These are phyloP conservation scores for Colletotrichum zoysiae DNA, from an alignment of 2,329 filamentous ascomycete genomes.

Conservation along the genomic window DNA sequence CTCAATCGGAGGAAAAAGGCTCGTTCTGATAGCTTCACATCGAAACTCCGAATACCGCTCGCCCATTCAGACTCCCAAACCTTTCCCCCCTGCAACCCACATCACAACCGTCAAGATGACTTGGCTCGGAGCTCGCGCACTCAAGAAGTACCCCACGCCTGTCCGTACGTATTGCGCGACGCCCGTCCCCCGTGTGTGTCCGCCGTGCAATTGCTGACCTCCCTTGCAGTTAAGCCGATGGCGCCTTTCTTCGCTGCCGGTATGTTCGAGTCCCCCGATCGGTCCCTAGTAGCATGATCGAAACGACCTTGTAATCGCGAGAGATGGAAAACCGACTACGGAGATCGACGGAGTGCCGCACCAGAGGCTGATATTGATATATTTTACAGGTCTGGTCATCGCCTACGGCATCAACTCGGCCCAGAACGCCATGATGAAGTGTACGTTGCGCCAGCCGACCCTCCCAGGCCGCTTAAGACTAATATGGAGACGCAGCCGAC, in stretches of 20 bases:
- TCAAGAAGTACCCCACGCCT: constrained; percentile 86
- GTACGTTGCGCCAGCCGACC: constrained; percentile 63
- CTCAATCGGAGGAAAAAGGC: constrained; percentile 54
- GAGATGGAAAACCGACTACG: neutral
- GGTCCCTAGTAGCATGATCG: neutral
- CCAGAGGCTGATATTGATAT: constrained; percentile 30
- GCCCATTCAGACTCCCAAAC: constrained; percentile 52
- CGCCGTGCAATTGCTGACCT: constrained; percentile 40
- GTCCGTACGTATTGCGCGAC: constrained; percentile 74
- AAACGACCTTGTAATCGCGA: constrained; percentile 1
- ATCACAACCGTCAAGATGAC: constrained; percentile 72
- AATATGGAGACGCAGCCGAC: constrained; percentile 70
- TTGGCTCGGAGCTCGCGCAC: constrained; percentile 73
- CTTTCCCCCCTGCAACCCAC: constrained; percentile 51
- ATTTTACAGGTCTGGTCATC: constrained; percentile 78
- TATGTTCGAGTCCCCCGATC: constrained; percentile 64
- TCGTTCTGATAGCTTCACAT: constrained; percentile 54
- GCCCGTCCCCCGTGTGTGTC: constrained; percentile 34
- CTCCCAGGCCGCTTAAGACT: constrained; percentile 42
- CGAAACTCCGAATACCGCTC: constrained; percentile 47
- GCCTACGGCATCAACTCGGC: constrained; percentile 92
- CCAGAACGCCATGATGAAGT: constrained; percentile 80
- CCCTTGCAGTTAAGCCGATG: constrained; percentile 82
- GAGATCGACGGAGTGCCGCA: neutral
- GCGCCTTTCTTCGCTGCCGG: constrained; percentile 94